Evolutionary conservation across 2,329 filamentous ascomycete species (phyloP).

Genomic region (Clathrospora elynae): DNA sequence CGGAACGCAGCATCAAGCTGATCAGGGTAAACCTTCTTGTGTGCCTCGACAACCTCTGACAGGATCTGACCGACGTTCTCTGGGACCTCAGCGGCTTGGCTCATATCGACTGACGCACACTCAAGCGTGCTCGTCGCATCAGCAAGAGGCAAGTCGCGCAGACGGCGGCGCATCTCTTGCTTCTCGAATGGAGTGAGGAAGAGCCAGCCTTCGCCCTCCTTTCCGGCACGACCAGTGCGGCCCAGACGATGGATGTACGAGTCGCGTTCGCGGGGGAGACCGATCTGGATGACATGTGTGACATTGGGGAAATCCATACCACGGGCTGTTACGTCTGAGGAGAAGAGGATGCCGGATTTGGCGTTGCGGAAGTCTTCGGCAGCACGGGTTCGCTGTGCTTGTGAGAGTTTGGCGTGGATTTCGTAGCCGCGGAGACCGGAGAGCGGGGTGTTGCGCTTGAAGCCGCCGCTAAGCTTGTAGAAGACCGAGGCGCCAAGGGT

Average conservation of each 20-base stretch:
- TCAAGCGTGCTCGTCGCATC: constrained; percentile 59
- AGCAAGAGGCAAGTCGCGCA: constrained; percentile 64
- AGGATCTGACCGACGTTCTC: constrained; percentile 54
- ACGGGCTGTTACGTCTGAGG: constrained; percentile 58
- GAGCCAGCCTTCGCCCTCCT: constrained; percentile 73
- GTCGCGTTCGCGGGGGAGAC: constrained; percentile 52
- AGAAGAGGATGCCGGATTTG: constrained; percentile 60
- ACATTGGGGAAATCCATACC: constrained; percentile 62
- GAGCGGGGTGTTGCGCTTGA: constrained; percentile 37
- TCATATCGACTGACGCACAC: constrained; percentile 56
- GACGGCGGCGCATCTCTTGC: constrained; percentile 54
- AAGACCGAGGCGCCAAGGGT: constrained; percentile 67
- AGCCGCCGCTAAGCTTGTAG: constrained; percentile 52
- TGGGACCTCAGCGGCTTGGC: constrained; percentile 49
- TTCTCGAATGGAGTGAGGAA: constrained; percentile 64
- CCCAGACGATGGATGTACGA: constrained; percentile 60
- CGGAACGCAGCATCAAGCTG: constrained; percentile 60
- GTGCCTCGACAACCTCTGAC: constrained; percentile 51
- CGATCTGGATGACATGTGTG: constrained; percentile 59
- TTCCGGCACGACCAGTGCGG: constrained; percentile 67
- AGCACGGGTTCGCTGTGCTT: constrained; percentile 69
- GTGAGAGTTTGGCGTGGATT: constrained; percentile 81
- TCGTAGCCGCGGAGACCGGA: constrained; percentile 55
- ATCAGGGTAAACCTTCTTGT: constrained; percentile 50
- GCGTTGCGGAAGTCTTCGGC: constrained; percentile 73